Evolutionary conservation across 129 eudicot species (phyloP).

Genomic region (Pulicaria dysenterica): DNA sequence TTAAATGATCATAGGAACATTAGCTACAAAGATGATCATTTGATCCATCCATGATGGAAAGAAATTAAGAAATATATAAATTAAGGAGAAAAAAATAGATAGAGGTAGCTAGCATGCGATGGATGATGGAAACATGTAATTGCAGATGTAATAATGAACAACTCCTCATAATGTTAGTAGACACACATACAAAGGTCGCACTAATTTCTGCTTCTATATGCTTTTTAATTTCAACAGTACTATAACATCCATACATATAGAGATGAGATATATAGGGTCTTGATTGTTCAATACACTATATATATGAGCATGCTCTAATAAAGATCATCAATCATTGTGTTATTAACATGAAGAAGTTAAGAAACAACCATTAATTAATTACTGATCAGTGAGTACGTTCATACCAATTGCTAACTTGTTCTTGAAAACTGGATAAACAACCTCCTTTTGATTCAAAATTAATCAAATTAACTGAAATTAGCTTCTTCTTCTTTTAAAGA

Average conservation of each 20-base stretch:
- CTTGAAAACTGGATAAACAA: slow-evolving; percentile 10
- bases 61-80: neutral
- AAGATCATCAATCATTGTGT: slow-evolving; percentile 29
- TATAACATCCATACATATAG: neutral
- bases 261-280: neutral
- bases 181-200: slow-evolving; percentile 42
- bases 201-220: slow-evolving; percentile 31
- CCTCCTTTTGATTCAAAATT: slow-evolving; percentile 1
- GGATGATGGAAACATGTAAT: slow-evolving; percentile 23
- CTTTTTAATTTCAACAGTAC: slow-evolving; percentile 26
- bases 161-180: slow-evolving; percentile 38
- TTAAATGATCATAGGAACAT: slow-evolving; percentile 18
- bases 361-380: neutral
- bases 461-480: neutral
- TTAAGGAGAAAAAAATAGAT: slow-evolving; percentile 11
- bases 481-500: slow-evolving; percentile 23
- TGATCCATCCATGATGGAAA: slow-evolving; percentile 12
- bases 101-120: slow-evolving; percentile 31
- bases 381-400: slow-evolving; percentile 16
- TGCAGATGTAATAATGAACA: slow-evolving; percentile 34
- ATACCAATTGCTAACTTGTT: slow-evolving; percentile 27
- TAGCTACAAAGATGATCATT: neutral
- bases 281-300: neutral
- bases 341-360: slow-evolving; percentile 15
- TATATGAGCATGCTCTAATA: slow-evolving; percentile 27